These are phyloP conservation scores for Ceratonia siliqua DNA, from an alignment of 306 rosid genomes.

Conservation along the genomic window DNA sequence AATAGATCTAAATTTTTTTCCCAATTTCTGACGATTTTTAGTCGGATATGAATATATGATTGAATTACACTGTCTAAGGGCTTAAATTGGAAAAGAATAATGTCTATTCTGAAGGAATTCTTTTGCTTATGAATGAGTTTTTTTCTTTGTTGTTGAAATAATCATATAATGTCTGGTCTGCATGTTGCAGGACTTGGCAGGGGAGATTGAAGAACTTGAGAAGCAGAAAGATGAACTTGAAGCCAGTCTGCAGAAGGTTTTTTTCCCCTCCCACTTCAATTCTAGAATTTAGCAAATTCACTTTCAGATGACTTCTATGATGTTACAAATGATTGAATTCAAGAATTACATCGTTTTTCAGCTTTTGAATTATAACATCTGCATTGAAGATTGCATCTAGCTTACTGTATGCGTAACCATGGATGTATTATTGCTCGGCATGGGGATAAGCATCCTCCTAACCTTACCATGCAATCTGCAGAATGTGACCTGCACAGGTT, in stretches of 20 bases:
- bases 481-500: slow-evolving; percentile 17
- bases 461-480: background rate
- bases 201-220: slow-evolving; percentile 73
- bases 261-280: slow-evolving; percentile 2
- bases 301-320: background rate
- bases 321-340: slow-evolving; percentile 11
- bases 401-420: slow-evolving; percentile 6
- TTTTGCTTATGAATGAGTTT: slow-evolving; percentile 23
- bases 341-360: slow-evolving; percentile 5
- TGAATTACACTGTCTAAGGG: background rate
- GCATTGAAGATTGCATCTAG: slow-evolving; percentile 20
- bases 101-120: slow-evolving; percentile 2
- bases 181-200: slow-evolving; percentile 68
- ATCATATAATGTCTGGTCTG: slow-evolving; percentile 21
- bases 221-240: slow-evolving; percentile 75
- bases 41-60: background rate
- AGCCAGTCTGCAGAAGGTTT: slow-evolving; percentile 71
- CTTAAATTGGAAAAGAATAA: background rate
- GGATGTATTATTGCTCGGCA: background rate
- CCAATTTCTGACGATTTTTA: background rate
- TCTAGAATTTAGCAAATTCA: background rate
- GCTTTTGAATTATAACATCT: slow-evolving; percentile 9
- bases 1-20: background rate
- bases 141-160: slow-evolving; percentile 16
- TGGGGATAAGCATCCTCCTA: slow-evolving; percentile 9